phyloP scores from a whole-genome alignment of 345 rosid genomes.

The Moricandia arvensis region DNA sequence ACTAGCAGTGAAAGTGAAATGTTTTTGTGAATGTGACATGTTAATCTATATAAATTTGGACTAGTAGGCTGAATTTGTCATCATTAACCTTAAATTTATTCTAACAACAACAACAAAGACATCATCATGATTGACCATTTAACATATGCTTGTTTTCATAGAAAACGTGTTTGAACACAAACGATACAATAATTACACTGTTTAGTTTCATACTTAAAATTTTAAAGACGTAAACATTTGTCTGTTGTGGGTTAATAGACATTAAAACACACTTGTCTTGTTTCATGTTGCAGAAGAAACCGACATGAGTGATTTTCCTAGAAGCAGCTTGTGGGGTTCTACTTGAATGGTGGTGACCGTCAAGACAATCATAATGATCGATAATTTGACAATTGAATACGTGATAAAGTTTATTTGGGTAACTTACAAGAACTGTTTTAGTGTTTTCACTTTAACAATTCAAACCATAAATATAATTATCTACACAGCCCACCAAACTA shows the following conservation, averaged over 20 bases:
- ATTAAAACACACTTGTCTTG: neutral
- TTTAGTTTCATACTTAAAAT: neutral
- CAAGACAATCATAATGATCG: neutral
- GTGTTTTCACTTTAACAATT: neutral
- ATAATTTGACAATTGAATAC: neutral
- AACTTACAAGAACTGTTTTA: neutral
- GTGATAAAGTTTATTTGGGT: neutral
- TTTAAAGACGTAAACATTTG: neutral
- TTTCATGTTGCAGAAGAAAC: neutral
- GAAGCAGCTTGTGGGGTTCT: constrained; percentile 6
- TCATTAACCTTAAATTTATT: neutral
- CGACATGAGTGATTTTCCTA: neutral
- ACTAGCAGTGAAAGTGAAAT: neutral
- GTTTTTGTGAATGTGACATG: neutral
- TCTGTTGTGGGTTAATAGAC: neutral
- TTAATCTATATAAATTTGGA: neutral
- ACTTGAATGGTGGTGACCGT: neutral
- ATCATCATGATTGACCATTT: neutral
- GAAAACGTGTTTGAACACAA: neutral
- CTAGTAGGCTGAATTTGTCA: neutral
- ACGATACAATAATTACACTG: neutral
- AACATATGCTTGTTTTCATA: neutral
- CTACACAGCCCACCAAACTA: neutral
- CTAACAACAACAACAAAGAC: neutral
- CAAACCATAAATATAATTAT: neutral